Percentiles rank a stretch among this genome's conserved stretches.
phyloP scores from a whole-genome alignment of 805 yeast genomes.

The Yarrowia sp. region DNA sequence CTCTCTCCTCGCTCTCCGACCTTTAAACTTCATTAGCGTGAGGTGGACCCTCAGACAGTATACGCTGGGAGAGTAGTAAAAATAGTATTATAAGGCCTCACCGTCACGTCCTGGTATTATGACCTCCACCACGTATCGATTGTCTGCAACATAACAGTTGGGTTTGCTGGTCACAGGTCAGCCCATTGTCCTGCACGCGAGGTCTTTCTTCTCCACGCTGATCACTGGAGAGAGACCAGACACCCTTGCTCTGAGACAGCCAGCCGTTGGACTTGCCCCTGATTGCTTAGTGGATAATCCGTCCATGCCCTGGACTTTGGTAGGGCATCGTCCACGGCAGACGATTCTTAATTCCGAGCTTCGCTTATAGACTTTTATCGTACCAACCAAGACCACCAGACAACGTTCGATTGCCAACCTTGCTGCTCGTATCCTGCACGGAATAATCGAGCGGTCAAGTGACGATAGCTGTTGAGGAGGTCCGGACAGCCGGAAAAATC shows the following conservation, averaged over 20 bases:
- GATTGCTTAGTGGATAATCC: neutral
- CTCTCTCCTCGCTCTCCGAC: too few species aligned
- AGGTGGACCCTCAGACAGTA: neutral
- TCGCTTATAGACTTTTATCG: neutral
- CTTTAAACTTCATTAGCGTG: neutral
- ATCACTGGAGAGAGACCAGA: neutral
- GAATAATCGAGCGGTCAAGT: neutral
- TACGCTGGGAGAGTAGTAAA: too few species aligned
- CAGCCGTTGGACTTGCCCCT: neutral
- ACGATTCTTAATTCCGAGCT: neutral
- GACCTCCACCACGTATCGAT: too few species aligned
- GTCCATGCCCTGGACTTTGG: neutral
- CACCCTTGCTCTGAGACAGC: neutral
- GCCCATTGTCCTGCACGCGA: neutral
- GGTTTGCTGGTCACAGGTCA: neutral
- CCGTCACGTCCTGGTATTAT: too few species aligned
- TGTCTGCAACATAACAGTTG: neutral
- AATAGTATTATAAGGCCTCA: too few species aligned
- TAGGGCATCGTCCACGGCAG: neutral
- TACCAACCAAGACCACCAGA: too few species aligned
- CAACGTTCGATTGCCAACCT: slow-evolving; percentile 9
- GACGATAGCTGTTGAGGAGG: neutral
- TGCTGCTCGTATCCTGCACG: neutral
- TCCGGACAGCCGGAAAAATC: neutral
- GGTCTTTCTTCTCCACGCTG: neutral